Conservation (phyloP, 192 early-diverging fungal species). For the Podila horticola region DNA sequence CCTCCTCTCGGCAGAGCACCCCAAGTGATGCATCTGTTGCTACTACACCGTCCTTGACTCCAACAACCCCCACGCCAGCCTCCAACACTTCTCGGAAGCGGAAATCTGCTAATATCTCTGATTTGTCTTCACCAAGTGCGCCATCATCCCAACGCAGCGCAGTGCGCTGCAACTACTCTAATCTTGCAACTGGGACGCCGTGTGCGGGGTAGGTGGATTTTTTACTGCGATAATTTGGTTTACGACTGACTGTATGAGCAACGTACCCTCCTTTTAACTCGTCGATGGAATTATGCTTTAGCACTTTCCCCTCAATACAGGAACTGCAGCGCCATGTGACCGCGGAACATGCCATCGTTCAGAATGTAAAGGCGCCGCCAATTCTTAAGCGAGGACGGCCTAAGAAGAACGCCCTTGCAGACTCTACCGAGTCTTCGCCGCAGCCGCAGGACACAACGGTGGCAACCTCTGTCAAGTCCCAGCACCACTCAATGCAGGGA, state of each 20-base stretch:
- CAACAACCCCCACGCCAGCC: neutral
- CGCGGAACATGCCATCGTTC: neutral
- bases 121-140: neutral
- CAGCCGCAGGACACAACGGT: neutral
- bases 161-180: slow-evolving; percentile 21
- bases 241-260: too few species aligned
- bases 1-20: slow-evolving; percentile 3
- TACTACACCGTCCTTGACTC: neutral
- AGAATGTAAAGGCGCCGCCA: neutral
- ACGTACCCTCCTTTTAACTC: neutral
- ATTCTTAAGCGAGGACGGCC: slow-evolving; percentile 13
- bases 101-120: slow-evolving; percentile 24
- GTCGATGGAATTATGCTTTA: neutral
- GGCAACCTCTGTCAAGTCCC: neutral
- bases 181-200: slow-evolving; percentile 4
- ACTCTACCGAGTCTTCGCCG: neutral
- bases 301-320: slow-evolving; percentile 6
- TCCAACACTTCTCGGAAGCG: slow-evolving; percentile 16
- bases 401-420: slow-evolving; percentile 7
- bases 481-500: neutral
- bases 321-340: slow-evolving; percentile 12
- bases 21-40: neutral
- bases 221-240: neutral
- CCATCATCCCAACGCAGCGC: neutral
- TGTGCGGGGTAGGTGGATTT: slow-evolving; percentile 8